These are phyloP conservation scores for Musa schizocarpa DNA, from an alignment of 176 grass and related monocot genomes.

Conservation along the genomic window DNA sequence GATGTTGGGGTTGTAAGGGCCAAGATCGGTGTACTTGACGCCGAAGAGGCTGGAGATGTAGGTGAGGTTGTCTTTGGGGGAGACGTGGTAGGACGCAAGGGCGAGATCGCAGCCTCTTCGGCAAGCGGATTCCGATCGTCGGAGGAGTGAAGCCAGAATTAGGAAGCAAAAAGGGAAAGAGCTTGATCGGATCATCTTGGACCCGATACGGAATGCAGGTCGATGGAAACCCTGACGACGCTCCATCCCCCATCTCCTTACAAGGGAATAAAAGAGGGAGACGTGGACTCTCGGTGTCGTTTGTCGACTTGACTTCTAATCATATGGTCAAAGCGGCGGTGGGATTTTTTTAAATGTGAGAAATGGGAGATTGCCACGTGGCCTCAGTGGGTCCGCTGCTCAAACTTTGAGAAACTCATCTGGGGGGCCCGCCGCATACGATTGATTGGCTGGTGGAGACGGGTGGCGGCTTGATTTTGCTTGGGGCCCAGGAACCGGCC, in stretches of 20 bases:
- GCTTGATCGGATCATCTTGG: constrained; percentile 17
- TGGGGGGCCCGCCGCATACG: no score
- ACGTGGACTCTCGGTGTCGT: background rate
- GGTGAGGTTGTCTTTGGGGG: constrained; percentile 25
- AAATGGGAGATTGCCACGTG: no score
- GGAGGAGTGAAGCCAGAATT: background rate
- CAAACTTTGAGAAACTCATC: no score
- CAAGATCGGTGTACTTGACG: background rate
- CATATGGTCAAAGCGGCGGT: no score
- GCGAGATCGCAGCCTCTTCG: constrained; percentile 32
- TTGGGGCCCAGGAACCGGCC: no score
- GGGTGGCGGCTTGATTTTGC: no score
- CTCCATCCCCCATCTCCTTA: background rate
- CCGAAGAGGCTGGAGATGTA: constrained; percentile 35
- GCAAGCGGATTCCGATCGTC: constrained; percentile 21
- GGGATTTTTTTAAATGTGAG: no score
- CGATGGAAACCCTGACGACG: background rate
- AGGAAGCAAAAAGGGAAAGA: constrained; percentile 35
- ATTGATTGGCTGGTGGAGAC: no score
- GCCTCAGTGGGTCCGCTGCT: no score
- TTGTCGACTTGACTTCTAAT: no score
- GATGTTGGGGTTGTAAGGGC: constrained; percentile 8
- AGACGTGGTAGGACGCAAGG: constrained; percentile 47
- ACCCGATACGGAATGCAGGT: background rate
- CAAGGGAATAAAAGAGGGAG: background rate